Evolutionary conservation across 2,329 filamentous ascomycete genomes (phyloP).

Genomic region (Fusarium praegraminearum): DNA sequence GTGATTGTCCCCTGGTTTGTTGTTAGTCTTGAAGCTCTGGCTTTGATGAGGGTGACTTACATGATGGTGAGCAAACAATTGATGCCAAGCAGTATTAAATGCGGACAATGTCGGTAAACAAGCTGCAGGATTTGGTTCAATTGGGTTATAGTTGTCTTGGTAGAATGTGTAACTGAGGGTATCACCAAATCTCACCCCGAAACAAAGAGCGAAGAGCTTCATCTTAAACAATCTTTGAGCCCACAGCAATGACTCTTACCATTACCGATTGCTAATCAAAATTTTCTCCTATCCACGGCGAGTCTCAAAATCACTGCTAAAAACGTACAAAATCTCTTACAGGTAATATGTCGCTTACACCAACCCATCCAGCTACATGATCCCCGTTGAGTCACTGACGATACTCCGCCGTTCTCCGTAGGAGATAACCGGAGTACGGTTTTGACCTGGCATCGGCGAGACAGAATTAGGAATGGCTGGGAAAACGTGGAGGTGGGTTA

Average conservation of each 20-base stretch:
- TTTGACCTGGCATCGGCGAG: constrained; percentile 30
- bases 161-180: constrained; percentile 2
- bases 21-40: constrained; percentile 12
- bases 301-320: constrained; percentile 8
- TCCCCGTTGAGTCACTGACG: constrained; percentile 36
- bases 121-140: background rate
- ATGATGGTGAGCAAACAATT: constrained; percentile 16
- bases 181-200: constrained; percentile 1
- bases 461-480: constrained; percentile 40
- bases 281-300: constrained; percentile 1
- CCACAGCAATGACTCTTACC: constrained; percentile 20
- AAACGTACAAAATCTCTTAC: background rate
- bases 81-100: background rate
- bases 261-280: constrained; percentile 21
- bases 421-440: constrained; percentile 5
- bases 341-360: background rate
- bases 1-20: constrained; percentile 32
- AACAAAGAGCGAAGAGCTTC: constrained; percentile 10
- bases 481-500: constrained; percentile 6
- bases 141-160: background rate
- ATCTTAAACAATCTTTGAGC: constrained; percentile 30
- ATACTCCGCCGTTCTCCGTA: constrained; percentile 11
- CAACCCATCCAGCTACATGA: background rate
- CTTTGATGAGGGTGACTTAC: constrained; percentile 28
- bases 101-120: background rate